These are phyloP conservation scores for Zea luxurians DNA, from an alignment of 176 grass and related monocot species.

Conservation along the genomic window DNA sequence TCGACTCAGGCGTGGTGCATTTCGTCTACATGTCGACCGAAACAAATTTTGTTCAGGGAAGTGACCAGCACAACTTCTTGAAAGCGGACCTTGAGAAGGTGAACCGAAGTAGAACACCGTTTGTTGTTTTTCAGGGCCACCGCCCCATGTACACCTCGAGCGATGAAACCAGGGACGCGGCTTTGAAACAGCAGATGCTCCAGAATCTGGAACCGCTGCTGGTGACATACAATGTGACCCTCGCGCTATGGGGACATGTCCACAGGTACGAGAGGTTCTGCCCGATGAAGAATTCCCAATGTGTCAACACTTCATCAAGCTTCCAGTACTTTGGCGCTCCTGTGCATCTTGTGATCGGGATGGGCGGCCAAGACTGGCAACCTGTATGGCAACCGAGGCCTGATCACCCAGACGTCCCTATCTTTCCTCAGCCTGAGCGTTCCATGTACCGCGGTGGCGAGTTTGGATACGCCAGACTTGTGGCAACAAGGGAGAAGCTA, in stretches of 20 bases:
- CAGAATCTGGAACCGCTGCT: conserved; percentile 77
- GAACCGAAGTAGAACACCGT: conserved; percentile 80
- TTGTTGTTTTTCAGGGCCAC: conserved; percentile 89
- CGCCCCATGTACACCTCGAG: conserved; percentile 93
- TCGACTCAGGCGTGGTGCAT: conserved; percentile 84
- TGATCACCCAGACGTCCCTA: conserved; percentile 62
- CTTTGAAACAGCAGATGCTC: conserved; percentile 63
- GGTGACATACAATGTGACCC: conserved; percentile 78
- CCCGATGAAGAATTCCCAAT: conserved; percentile 74
- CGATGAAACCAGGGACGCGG: conserved; percentile 62
- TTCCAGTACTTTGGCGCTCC: conserved; percentile 66
- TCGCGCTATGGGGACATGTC: conserved; percentile 93
- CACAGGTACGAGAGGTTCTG: conserved; percentile 97
- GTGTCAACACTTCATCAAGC: conserved; percentile 62
- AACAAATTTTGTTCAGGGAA: conserved; percentile 76
- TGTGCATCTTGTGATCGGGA: conserved; percentile 94
- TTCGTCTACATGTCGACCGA: conserved; percentile 93
- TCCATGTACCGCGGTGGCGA: conserved; percentile 85
- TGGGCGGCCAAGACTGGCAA: conserved; percentile 85
- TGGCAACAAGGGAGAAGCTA: conserved; percentile 79
- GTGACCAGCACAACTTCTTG: conserved; percentile 79
- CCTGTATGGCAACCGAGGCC: conserved; percentile 72
- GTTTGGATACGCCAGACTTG: conserved; percentile 82
- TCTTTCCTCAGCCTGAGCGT: conserved; percentile 71
- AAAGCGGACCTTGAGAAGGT: conserved; percentile 80